phyloP scores from a whole-genome alignment of 2,329 filamentous ascomycete genomes.

The Mollisia scopiformis region DNA sequence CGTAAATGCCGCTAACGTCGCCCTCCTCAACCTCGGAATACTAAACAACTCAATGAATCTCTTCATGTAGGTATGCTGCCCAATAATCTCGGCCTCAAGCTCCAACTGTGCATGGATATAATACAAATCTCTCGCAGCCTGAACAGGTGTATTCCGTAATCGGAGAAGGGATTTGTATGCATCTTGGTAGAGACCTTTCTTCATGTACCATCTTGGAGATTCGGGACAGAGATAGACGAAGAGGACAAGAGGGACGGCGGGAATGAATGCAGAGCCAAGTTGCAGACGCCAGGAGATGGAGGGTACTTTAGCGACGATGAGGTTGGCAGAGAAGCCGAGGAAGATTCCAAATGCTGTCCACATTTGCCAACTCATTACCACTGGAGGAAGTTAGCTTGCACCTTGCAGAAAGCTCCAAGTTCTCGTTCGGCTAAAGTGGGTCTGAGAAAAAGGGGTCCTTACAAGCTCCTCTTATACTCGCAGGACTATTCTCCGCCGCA shows the following conservation, averaged over 20 bases:
- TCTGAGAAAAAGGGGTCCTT: background rate
- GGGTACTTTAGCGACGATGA: conserved; percentile 62
- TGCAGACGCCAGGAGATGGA: conserved; percentile 64
- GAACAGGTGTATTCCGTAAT: conserved; percentile 60
- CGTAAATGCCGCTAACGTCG: conserved; percentile 74
- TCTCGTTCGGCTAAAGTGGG: background rate
- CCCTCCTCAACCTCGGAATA: conserved; percentile 69
- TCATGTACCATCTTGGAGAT: conserved; percentile 50
- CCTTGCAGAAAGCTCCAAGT: background rate
- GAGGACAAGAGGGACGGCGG: conserved; percentile 61
- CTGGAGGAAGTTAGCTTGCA: background rate
- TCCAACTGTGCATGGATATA: conserved; percentile 58
- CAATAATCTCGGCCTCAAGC: conserved; percentile 44
- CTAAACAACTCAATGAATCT: conserved; percentile 70
- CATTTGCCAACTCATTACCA: conserved; percentile 56
- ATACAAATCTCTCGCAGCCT: conserved; percentile 65
- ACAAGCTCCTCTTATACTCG: conserved; percentile 52
- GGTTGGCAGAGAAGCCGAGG: conserved; percentile 45
- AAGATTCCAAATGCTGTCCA: conserved; percentile 67
- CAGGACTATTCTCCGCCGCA: conserved; percentile 57
- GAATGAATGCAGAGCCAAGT: conserved; percentile 66
- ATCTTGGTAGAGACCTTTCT: conserved; percentile 56
- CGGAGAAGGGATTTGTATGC: conserved; percentile 59
- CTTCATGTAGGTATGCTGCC: conserved; percentile 54
- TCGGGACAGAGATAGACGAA: conserved; percentile 65